phyloP scores from a whole-genome alignment of 495 filamentous ascomycete genomes.

The Extremus antarcticus region DNA sequence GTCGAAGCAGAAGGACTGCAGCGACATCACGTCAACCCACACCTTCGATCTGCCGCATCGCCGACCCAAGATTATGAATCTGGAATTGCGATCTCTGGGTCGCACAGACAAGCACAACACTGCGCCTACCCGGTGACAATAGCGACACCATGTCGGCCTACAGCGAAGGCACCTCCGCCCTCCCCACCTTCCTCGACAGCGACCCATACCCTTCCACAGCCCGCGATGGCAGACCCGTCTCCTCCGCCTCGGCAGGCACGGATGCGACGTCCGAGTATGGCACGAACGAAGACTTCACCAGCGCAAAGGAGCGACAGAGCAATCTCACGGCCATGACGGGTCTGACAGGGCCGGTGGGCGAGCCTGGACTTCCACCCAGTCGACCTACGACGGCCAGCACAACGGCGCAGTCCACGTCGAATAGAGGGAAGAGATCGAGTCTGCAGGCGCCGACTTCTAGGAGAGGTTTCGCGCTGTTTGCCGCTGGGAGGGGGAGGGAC shows the following conservation, averaged over 20 bases:
- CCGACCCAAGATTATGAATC: too few species aligned
- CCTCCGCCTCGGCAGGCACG: conserved; percentile 35
- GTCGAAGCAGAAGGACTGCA: too few species aligned
- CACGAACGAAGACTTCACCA: conserved; percentile 15
- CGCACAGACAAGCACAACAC: too few species aligned
- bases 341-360: conserved; percentile 28
- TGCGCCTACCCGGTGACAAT: neutral
- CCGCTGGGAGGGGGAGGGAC: neutral
- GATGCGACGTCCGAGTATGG: conserved; percentile 49
- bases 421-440: conserved; percentile 31
- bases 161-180: neutral
- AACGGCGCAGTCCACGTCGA: conserved; percentile 35
- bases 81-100: too few species aligned
- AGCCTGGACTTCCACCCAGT: conserved; percentile 33
- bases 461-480: conserved; percentile 19
- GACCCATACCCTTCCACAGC: conserved; percentile 13
- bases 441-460: conserved; percentile 39
- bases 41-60: too few species aligned
- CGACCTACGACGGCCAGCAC: conserved; percentile 30
- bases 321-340: conserved; percentile 27
- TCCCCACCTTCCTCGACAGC: conserved; percentile 17
- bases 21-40: too few species aligned
- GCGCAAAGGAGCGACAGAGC: conserved; percentile 11
- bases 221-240: conserved; percentile 7
- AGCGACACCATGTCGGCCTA: neutral